phyloP scores from a whole-genome alignment of 2,329 filamentous ascomycete species.

The Diaporthe batatas region DNA sequence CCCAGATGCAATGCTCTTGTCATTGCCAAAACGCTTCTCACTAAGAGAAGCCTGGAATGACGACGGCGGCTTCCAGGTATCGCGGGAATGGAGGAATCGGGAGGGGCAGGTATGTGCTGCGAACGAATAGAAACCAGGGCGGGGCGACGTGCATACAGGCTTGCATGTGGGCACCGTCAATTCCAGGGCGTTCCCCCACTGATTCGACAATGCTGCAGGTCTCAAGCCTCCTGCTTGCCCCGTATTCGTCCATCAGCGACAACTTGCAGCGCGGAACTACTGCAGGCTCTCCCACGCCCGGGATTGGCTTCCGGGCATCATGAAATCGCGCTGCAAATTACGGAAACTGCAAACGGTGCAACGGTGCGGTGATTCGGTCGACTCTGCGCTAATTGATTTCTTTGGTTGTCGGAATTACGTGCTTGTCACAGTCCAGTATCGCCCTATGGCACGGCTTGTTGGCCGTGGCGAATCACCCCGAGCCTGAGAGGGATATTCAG shows the following conservation, averaged over 20 bases:
- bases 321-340: not conserved
- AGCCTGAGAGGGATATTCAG: not conserved
- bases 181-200: constrained; percentile 3
- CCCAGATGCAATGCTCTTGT: not conserved
- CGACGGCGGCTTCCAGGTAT: not conserved
- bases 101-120: not conserved
- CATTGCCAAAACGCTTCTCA: not conserved
- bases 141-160: constrained; percentile 19
- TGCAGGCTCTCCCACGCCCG: constrained; percentile 23
- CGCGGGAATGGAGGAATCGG: not conserved
- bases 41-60: not conserved
- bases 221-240: constrained; percentile 10
- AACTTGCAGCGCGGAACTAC: constrained; percentile 8
- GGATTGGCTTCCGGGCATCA: constrained; percentile 12
- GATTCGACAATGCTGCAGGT: constrained; percentile 30
- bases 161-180: constrained; percentile 23
- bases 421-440: not conserved
- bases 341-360: constrained; percentile 9
- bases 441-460: not conserved
- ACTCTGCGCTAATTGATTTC: not conserved
- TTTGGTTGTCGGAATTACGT: not conserved
- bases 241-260: constrained; percentile 3
- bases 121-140: constrained; percentile 22
- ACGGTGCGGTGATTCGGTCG: not conserved
- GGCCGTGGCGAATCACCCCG: not conserved